Evolutionary conservation across 176 grass and related monocot species (phyloP), one percentile per base, ranked within the genome.

Genomic region (Paspalum notatum): DNA sequence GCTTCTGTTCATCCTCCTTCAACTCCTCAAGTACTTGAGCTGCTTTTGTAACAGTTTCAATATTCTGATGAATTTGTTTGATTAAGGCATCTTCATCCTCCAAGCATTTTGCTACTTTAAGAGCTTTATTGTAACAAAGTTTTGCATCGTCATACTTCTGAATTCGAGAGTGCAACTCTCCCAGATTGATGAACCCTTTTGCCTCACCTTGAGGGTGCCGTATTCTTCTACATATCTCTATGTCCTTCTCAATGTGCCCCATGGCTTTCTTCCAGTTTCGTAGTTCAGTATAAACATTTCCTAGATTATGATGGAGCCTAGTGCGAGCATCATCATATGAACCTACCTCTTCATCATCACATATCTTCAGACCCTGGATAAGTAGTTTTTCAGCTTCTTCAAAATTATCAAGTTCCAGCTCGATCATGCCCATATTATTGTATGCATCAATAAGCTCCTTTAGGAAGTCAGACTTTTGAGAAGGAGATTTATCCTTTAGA

Each of bases 341-440:
- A 66, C 80, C 82, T 71, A 98, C 84, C 71, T 98, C 95, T 91
- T 98, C 95, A 2, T 98, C 95, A 59, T 98, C 86, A 67, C 95
- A 98, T 76, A 98, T 93, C 78, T 75, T 93, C 75, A 98, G 63
- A 68, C 92, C 95, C 56, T 84, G 46, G 24, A 86, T 77, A 75
- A 98, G 92, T 62, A 88, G 74, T 75, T 89, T 89, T 75, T 98
- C 90, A 38, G 95, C 92, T 77, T 88, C 75, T 89, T 93, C 84
- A 46, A 82, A 89, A 76, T 91, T 95, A 53, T 98, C 92, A 56
- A 98, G 90, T 9, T 98, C 95, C 55, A 93, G 84, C 84, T 95
- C 92, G 50, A 95, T 88, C 95, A 98, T 91, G 22, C 95, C 95
- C 43, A 95, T 79, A 87, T 98, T 98, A 62, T 98, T 98, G 86